Percentiles rank a stretch among this genome's conserved stretches.
Conservation (phyloP, 192 early-diverging fungal species). For the Haplosporangium gracile region DNA sequence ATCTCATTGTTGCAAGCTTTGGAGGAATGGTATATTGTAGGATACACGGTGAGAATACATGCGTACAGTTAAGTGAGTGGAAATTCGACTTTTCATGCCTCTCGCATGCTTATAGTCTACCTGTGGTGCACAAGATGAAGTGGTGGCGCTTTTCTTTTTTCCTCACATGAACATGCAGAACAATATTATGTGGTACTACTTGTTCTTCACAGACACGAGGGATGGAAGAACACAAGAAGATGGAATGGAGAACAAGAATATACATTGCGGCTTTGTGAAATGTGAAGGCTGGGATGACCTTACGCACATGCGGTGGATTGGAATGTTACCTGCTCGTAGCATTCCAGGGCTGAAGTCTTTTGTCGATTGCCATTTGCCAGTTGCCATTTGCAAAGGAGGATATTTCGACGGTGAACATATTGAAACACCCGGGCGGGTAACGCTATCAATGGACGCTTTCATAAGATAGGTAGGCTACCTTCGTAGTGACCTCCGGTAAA, state of each 20-base stretch:
- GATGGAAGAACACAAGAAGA: not conserved
- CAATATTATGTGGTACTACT: not conserved
- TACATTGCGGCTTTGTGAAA: not conserved
- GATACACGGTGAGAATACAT: not conserved
- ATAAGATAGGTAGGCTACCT: too few species aligned
- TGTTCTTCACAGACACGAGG: not conserved
- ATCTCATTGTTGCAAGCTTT: not conserved
- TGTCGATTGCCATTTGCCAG: too few species aligned
- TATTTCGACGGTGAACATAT: too few species aligned
- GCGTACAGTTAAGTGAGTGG: not conserved
- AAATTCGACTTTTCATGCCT: not conserved
- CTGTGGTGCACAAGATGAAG: not conserved
- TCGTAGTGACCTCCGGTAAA: too few species aligned
- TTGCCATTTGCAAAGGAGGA: too few species aligned
- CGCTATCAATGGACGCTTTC: too few species aligned
- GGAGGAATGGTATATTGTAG: not conserved
- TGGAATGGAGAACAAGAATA: not conserved
- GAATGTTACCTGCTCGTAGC: not conserved
- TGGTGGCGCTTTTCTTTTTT: not conserved
- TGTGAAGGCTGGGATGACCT: not conserved
- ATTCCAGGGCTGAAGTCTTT: not conserved
- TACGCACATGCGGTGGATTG: not conserved
- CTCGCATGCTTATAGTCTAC: not conserved
- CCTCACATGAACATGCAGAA: constrained; percentile 6
- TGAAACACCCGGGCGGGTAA: too few species aligned